Evolutionary conservation across 176 grass and related monocot species (phyloP), one percentile per base, ranked within the genome.

Genomic region (Oryza glumipatula): DNA sequence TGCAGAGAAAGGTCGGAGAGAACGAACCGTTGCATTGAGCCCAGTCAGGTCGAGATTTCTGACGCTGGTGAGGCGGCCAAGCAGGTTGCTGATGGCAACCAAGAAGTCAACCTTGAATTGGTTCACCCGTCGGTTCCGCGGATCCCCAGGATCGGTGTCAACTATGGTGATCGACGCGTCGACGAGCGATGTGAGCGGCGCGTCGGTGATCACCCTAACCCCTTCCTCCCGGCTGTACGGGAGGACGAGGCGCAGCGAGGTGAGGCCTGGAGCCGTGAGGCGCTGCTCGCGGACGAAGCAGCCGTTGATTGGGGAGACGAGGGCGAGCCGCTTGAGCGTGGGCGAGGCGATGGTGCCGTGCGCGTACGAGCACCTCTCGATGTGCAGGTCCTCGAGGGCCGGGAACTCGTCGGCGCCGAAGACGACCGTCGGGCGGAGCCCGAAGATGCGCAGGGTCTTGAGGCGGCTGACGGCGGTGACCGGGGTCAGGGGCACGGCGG

Each of bases 241-340:
- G 38, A 81, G 13, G n/a, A 12, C 4, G 15, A 80, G 23, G 44
- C 11, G 4, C n/a, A 86, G 30, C 0, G 30, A 19, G 41, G 56
- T 32, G 69, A 80, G 28, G 10, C 60, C 30, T 5, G 84, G 84
- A 21, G 69, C 43, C 6, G 14, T n/a, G 56, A 86, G 61, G 76
- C 11, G 74, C 28, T 80, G 32, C 9, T 3, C 4, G 17, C 19
- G 54, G 17, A 58, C 14, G 54, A 58, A 58, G 54, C 54, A 21
- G 54, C 54, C 54, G 54, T 58, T 58, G 54, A 58, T 17, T 17
- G 54, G 54, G 54, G 54, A 0, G 7, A 39, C 11, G 21, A 86
- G 3, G 6, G 14, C 15, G 9, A 86, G 69, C 11, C 0, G 21
- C 84, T 5, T 86, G 43, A 86, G 84, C 69, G 76, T 43, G 14